A percentile compares a stretch with the other conserved stretches of the same genome.
These are phyloP conservation scores for Cicer bijugum DNA, from an alignment of 306 rosid species.

Conservation along the genomic window DNA sequence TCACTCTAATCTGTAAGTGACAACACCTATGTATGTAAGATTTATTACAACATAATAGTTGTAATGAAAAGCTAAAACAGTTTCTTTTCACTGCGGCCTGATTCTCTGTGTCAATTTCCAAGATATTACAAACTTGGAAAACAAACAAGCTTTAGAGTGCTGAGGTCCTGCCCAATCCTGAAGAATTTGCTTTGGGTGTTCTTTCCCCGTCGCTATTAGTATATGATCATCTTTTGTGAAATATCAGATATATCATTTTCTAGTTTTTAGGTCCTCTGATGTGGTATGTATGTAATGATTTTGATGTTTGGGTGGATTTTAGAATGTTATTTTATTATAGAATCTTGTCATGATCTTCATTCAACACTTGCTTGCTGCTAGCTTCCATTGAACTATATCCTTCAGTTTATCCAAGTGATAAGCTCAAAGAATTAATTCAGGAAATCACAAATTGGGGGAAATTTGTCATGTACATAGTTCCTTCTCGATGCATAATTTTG, in stretches of 20 bases:
- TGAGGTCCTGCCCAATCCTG: background rate
- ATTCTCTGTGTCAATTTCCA: background rate
- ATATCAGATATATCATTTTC: background rate
- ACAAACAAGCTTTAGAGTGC: background rate
- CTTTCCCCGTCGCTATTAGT: background rate
- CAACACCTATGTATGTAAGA: background rate
- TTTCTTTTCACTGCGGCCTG: background rate
- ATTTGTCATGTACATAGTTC: constrained; percentile 26
- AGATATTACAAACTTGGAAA: background rate
- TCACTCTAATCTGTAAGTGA: background rate
- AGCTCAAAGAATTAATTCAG: background rate
- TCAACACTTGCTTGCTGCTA: constrained; percentile 5
- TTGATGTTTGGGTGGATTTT: constrained; percentile 1
- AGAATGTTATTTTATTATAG: background rate
- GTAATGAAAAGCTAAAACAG: background rate
- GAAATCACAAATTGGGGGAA: background rate
- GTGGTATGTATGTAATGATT: background rate
- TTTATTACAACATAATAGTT: background rate
- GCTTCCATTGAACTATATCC: constrained; percentile 20
- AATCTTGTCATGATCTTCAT: background rate
- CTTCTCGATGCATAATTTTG: constrained; percentile 39
- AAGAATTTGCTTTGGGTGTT: background rate
- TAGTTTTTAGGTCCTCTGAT: background rate
- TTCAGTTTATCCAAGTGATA: background rate
- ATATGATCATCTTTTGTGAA: background rate